These are phyloP conservation scores for Protea cynaroides DNA, from an alignment of 164 flowering plant genomes.

Conservation along the genomic window DNA sequence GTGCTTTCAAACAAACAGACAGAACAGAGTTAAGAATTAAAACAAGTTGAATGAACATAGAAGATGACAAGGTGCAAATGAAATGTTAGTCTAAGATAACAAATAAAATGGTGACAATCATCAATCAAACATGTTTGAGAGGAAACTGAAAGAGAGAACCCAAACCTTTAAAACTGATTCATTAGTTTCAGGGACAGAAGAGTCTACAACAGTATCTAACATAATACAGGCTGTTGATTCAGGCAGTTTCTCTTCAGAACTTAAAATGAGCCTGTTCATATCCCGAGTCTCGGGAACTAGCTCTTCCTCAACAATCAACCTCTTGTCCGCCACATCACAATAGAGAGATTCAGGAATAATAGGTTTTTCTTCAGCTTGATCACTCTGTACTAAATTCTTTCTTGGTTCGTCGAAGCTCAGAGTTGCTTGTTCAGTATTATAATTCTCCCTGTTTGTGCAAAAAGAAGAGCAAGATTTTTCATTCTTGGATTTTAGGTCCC, in stretches of 20 bases:
- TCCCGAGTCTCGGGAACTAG: conserved; percentile 12
- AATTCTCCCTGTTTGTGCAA: conserved; percentile 7
- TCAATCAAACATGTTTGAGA: background rate
- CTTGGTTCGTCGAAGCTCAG: conserved; percentile 16
- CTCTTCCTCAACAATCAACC: conserved; percentile 12
- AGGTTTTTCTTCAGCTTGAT: conserved; percentile 14
- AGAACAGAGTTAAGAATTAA: no score
- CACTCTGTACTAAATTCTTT: conserved; percentile 13
- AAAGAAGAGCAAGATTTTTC: conserved; percentile 23
- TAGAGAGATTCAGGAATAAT: conserved; percentile 7
- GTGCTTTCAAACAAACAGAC: no score
- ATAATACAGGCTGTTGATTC: conserved; percentile 13
- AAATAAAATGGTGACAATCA: no score
- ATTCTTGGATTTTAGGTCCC: conserved; percentile 22
- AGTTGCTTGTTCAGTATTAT: conserved; percentile 15
- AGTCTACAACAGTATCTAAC: conserved; percentile 7
- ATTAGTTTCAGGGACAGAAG: conserved; percentile 10
- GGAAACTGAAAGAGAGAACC: background rate
- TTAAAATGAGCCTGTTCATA: conserved; percentile 1
- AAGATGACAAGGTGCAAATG: no score
- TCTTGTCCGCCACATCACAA: conserved; percentile 8
- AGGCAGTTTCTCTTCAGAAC: conserved; percentile 8
- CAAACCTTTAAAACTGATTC: conserved; percentile 31
- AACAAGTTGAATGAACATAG: no score
- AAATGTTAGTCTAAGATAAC: no score